Conservation (phyloP, 2,329 filamentous ascomycete species). For the Exophiala oligosperma region DNA sequence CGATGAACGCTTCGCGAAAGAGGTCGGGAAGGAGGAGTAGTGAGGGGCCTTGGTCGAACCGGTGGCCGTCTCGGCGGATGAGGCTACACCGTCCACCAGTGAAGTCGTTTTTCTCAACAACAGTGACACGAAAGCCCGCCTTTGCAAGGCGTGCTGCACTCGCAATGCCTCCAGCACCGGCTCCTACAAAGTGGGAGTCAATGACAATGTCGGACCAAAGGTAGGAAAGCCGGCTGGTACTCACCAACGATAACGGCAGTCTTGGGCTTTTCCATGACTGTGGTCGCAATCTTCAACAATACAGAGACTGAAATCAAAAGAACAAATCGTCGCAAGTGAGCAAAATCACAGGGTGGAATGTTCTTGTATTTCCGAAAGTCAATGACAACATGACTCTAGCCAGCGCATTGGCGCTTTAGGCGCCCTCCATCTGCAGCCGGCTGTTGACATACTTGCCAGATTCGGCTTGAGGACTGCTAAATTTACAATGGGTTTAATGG, state of each 20-base stretch:
- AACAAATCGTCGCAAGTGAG: background rate
- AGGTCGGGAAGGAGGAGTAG: conserved; percentile 70
- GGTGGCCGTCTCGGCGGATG: conserved; percentile 52
- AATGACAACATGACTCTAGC: conserved; percentile 29
- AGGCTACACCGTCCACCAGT: conserved; percentile 71
- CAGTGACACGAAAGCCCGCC: conserved; percentile 69
- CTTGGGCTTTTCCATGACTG: conserved; percentile 36
- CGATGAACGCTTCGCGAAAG: conserved; percentile 68
- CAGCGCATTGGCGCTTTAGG: background rate
- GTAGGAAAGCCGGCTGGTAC: conserved; percentile 16
- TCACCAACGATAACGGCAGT: conserved; percentile 57
- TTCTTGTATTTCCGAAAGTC: conserved; percentile 12
- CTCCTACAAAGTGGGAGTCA: conserved; percentile 47
- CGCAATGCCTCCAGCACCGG: conserved; percentile 71
- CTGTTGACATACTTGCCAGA: background rate
- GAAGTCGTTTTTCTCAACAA: conserved; percentile 75
- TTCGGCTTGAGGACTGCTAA: background rate
- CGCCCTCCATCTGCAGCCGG: background rate
- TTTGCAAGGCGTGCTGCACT: conserved; percentile 70
- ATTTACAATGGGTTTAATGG: background rate
- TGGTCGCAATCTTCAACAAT: background rate
- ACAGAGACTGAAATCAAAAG: background rate
- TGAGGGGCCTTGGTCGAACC: conserved; percentile 77
- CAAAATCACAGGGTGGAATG: conserved; percentile 16
- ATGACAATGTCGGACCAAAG: background rate